A percentile compares a stretch with the other conserved stretches of the same genome.
Evolutionary conservation across 768 basidiomycete species (phyloP).

Genomic region (Chalciporus piperatus): DNA sequence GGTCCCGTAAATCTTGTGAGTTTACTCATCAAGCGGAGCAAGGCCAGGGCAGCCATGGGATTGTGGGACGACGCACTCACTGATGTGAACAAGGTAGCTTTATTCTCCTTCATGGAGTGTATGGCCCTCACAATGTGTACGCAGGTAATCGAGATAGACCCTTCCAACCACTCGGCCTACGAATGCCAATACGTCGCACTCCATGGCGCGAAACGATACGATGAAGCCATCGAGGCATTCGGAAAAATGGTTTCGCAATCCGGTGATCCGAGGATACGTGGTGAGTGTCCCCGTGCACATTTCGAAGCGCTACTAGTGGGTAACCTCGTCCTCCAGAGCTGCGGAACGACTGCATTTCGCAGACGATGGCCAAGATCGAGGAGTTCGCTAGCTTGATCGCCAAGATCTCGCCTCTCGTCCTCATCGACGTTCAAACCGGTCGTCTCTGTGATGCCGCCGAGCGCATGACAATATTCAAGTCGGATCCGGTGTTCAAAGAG

Average conservation of each 20-base stretch:
- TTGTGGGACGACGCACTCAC: slow-evolving; percentile 7
- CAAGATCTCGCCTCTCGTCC: slow-evolving; percentile 4
- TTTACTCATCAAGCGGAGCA: slow-evolving; percentile 6
- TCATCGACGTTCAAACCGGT: slow-evolving; percentile 4
- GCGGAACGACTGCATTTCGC: neutral
- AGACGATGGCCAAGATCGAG: neutral
- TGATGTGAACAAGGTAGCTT: slow-evolving; percentile 4
- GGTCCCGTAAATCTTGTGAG: neutral
- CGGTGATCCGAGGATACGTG: neutral
- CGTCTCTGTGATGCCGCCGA: neutral
- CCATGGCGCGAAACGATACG: neutral
- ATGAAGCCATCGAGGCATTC: slow-evolving; percentile 4
- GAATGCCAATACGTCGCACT: slow-evolving; percentile 1
- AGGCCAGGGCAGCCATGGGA: slow-evolving; percentile 2
- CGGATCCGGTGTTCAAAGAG: neutral
- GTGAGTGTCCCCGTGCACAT: neutral
- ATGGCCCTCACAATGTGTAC: neutral
- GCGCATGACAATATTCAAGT: neutral
- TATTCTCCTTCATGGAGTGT: neutral
- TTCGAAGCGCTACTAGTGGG: too few species aligned
- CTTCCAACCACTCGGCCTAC: neutral
- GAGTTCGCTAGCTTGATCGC: too few species aligned
- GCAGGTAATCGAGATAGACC: neutral
- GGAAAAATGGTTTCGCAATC: slow-evolving; percentile 1
- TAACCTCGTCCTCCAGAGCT: neutral